phyloP scores from a whole-genome alignment of 371 early-diverging fungal genomes.

The Amoeboaphelidium occidentale region DNA sequence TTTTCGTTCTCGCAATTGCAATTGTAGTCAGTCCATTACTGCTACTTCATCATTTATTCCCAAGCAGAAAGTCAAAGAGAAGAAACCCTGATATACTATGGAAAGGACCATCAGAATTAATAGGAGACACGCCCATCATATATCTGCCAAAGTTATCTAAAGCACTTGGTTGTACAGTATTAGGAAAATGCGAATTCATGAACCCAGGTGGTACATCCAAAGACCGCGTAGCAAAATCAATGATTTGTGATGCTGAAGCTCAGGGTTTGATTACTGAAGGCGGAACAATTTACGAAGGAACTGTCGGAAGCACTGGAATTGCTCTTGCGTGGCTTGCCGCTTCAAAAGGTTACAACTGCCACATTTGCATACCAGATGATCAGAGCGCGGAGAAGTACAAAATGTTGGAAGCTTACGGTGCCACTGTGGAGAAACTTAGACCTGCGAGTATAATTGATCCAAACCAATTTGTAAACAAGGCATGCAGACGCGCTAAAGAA shows the following conservation, averaged over 20 bases:
- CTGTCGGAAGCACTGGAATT: slow-evolving; percentile 37
- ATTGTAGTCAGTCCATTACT: too few species aligned
- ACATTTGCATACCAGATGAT: slow-evolving; percentile 91
- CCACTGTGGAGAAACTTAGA: slow-evolving; percentile 67
- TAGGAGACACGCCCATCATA: background rate
- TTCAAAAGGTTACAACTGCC: slow-evolving; percentile 63
- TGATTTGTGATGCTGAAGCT: slow-evolving; percentile 52
- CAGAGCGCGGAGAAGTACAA: slow-evolving; percentile 69
- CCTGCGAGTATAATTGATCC: slow-evolving; percentile 79
- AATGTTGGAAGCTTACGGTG: slow-evolving; percentile 53
- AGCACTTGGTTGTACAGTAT: too few species aligned
- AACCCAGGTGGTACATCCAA: slow-evolving; percentile 84
- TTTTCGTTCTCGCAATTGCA: too few species aligned
- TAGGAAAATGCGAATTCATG: slow-evolving; percentile 37
- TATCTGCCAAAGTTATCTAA: background rate
- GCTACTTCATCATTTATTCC: too few species aligned
- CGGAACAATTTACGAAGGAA: slow-evolving; percentile 76
- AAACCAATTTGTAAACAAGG: slow-evolving; percentile 19
- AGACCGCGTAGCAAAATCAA: slow-evolving; percentile 69
- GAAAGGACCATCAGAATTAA: background rate
- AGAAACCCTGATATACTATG: too few species aligned
- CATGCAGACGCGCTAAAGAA: slow-evolving; percentile 1
- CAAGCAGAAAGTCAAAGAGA: too few species aligned
- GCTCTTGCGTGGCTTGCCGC: slow-evolving; percentile 29
- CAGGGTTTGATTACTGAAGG: slow-evolving; percentile 26